Base-by-base conservation (phyloP, 345 rosid species). In the Psidium guajava region DNA sequence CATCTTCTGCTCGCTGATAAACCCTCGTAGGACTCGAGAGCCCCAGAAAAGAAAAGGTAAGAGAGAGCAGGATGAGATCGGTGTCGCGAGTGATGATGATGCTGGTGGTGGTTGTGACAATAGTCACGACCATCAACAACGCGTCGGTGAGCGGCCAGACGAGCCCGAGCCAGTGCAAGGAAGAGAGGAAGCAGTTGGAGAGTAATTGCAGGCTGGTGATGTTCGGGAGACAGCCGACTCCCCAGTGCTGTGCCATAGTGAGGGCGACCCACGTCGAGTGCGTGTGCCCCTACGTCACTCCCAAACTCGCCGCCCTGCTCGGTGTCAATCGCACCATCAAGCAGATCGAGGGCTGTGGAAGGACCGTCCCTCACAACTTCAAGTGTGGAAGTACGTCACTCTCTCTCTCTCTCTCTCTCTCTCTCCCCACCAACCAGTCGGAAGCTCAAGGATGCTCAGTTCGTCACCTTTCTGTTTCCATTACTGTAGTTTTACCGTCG, bases 351-450 rank as follows among this genome's bases (percentile, higher is more conserved):
- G 84, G 83, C n/a, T 87, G 89, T 47, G 89, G 89, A 22, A 64
- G 87, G 40, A 81, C 59, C 4, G 87, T 88, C 40, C 89, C 89
- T 59, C 87, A 57, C 59, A 85, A 85, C 81, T 87, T 83, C 58
- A 85, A 87, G 85, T 87, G 89, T 55, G 87, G 87, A 85, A 87
- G 87, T 85, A 87, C 57, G 40, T 55, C 27, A 8, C 28, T 58
- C 15, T 53, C 69, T 74, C 54, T 57, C 83, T 49, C 75, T 50
- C 54, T 82, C 83, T 20, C 24, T 82, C 57, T 54, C 20, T 24
- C 47, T 82, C 61, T 53, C 61, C 16, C 75, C 75, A 15, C 42
- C 77, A 10, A 18, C 47, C 13, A 6, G 47, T 24, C 13, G 24
- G 24, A 69, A 32, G 77, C 44, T 1, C 47, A 16, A 69, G 18